These are phyloP conservation scores for Endoconidiophora laricicola DNA, from an alignment of 2,329 filamentous ascomycete species.

Conservation along the genomic window DNA sequence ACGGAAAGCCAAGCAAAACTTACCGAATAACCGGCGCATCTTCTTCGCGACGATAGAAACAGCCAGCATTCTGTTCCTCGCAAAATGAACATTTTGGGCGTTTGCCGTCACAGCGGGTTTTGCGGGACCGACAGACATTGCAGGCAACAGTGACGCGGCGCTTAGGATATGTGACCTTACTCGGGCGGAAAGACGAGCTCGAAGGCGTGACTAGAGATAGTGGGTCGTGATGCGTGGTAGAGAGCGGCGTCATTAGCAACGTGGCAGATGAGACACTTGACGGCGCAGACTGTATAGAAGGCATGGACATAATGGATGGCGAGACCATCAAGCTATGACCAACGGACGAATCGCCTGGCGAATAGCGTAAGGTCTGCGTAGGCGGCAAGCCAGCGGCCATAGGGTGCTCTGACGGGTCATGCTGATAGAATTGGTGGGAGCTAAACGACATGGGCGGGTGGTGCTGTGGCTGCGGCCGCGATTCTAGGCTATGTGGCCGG, in stretches of 20 bases:
- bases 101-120: conserved; percentile 14
- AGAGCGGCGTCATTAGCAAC: no score
- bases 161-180: conserved; percentile 13
- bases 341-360: no score
- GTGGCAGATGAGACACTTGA: no score
- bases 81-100: conserved; percentile 15
- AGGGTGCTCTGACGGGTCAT: not conserved
- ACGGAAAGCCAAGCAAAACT: not conserved
- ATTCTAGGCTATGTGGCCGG: not conserved
- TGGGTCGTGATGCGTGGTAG: no score
- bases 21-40: conserved; percentile 6
- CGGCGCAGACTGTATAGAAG: no score
- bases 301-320: no score
- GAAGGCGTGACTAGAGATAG: no score
- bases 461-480: not conserved
- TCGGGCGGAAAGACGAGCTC: no score
- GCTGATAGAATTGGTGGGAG: not conserved
- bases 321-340: no score
- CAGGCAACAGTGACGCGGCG: conserved; percentile 15
- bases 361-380: no score
- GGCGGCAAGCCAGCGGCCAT: no score
- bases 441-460: not conserved
- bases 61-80: conserved; percentile 9
- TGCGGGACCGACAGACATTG: conserved; percentile 15
- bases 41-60: conserved; percentile 13